Conservation (phyloP, 1,284 basidiomycete genomes). For the Heterobasidion parviporum region DNA sequence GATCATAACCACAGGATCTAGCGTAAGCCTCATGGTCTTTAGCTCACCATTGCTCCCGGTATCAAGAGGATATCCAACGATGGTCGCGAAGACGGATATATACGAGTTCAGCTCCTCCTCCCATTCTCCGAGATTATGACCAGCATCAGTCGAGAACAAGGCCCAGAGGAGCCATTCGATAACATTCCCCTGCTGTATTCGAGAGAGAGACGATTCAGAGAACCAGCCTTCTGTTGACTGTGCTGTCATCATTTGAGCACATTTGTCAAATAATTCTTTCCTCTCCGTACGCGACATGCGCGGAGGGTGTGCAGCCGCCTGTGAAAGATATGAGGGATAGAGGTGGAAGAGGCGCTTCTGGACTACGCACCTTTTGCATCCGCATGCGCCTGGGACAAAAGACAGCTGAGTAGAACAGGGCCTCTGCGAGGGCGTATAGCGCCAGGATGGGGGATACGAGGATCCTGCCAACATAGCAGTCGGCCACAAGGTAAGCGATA, state of each 20-base stretch:
- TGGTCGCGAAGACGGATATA: slow-evolving; percentile 26
- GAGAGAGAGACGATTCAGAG: slow-evolving; percentile 17
- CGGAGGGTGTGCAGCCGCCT: slow-evolving; percentile 35
- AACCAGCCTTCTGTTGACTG: slow-evolving; percentile 50
- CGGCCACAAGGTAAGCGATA: slow-evolving; percentile 28
- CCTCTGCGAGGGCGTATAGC: slow-evolving; percentile 33
- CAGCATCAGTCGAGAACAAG: slow-evolving; percentile 33
- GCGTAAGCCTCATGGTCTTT: slow-evolving; percentile 40
- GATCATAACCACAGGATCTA: slow-evolving; percentile 44
- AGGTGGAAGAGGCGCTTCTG: background rate
- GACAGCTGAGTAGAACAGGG: slow-evolving; percentile 38
- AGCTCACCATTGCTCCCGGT: slow-evolving; percentile 27
- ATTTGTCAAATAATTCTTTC: slow-evolving; percentile 39
- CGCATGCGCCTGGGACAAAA: slow-evolving; percentile 36
- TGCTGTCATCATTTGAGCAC: slow-evolving; percentile 23
- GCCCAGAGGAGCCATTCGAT: slow-evolving; percentile 62
- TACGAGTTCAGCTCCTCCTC: slow-evolving; percentile 40
- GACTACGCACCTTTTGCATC: slow-evolving; percentile 38
- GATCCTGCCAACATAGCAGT: slow-evolving; percentile 18
- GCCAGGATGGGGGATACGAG: slow-evolving; percentile 23
- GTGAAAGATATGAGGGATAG: background rate
- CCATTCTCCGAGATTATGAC: slow-evolving; percentile 29
- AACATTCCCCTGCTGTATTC: slow-evolving; percentile 39
- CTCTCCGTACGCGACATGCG: slow-evolving; percentile 34
- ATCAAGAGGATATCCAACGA: slow-evolving; percentile 30